Evolutionary conservation across 1,139 yeast species (phyloP), one percentile per base, ranked within the genome.

Genomic region (Geotrichum bryndzae): DNA sequence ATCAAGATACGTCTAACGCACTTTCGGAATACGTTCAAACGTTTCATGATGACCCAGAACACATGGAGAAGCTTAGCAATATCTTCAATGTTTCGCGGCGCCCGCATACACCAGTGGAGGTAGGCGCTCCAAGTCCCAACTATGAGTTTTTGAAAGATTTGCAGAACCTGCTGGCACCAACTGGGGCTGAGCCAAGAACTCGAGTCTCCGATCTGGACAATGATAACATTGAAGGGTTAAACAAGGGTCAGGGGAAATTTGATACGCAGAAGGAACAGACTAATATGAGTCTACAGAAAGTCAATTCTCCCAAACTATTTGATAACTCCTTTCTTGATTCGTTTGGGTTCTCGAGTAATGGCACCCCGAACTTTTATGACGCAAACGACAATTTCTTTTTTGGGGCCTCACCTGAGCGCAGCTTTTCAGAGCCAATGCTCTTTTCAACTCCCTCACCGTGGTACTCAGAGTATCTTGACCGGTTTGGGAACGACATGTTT

Each of bases 401-500:
- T 41, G 22, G 48, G 10, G 18, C 48, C 22, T 41, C 48, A 7
- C 18, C 48, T 13, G 48, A 41, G 22, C 48, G 22, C 8, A 15
- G 10, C 48, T 41, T n/a, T 41, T 41, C 23, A 2, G 35, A 27
- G 2, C 53, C 35, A 11, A 31, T 31, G 3, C 23, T 58, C n/a
- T 58, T 51, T 13, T n/a, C 55, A 15, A 58, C 62, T 2, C 61
- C 62, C n/a, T 46, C 64, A 18, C 54, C 65, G 11, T 63, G 63
- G 67, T 61, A 51, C 61, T 64, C 64, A 61, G 67, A 67, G 6
- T 66, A 68, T 59, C 72, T 82, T 41, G 81, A 80, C 59, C 73
- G 75, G 2, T 68, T 78, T n/a, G 85, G 83, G 0, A 65, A 72
- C 18, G 72, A 77, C 65, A 74, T 88, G 18, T 87, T 85, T 70